Evolutionary conservation across 2,329 filamentous ascomycete genomes (phyloP).

Genomic region (Aspergillus sp.): DNA sequence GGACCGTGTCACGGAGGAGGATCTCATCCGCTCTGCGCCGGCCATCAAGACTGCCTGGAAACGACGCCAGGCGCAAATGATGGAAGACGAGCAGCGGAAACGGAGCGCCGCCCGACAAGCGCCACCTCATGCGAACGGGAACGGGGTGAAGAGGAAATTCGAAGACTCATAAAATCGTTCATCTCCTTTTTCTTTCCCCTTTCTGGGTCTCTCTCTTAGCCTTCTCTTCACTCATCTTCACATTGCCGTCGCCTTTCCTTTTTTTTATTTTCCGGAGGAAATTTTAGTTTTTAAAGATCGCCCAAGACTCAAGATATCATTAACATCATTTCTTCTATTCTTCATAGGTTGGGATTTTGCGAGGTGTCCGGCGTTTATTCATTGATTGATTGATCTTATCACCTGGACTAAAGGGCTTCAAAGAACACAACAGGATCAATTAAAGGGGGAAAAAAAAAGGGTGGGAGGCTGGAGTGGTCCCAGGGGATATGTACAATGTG

Average conservation of each 20-base stretch:
- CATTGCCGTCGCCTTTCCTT: not conserved
- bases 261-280: not conserved
- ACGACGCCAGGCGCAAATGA: constrained; percentile 49
- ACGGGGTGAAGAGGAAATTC: constrained; percentile 43
- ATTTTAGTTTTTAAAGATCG: not conserved
- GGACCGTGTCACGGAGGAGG: constrained; percentile 78
- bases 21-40: constrained; percentile 68
- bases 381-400: not conserved
- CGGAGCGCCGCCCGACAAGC: constrained; percentile 25
- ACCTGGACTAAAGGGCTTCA: not conserved
- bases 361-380: constrained; percentile 7
- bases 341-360: constrained; percentile 3
- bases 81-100: constrained; percentile 27
- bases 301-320: not conserved
- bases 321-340: not conserved
- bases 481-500: constrained; percentile 1
- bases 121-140: constrained; percentile 30
- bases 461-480: not conserved
- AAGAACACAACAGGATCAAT: not conserved
- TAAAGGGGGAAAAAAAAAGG: not conserved
- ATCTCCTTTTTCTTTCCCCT: constrained; percentile 2
- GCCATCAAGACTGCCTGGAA: constrained; percentile 83
- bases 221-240: not conserved
- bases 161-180: constrained; percentile 30
- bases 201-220: constrained; percentile 1